phyloP scores from a whole-genome alignment of 2,329 filamentous ascomycete genomes.

The Aspergillus caelatus region DNA sequence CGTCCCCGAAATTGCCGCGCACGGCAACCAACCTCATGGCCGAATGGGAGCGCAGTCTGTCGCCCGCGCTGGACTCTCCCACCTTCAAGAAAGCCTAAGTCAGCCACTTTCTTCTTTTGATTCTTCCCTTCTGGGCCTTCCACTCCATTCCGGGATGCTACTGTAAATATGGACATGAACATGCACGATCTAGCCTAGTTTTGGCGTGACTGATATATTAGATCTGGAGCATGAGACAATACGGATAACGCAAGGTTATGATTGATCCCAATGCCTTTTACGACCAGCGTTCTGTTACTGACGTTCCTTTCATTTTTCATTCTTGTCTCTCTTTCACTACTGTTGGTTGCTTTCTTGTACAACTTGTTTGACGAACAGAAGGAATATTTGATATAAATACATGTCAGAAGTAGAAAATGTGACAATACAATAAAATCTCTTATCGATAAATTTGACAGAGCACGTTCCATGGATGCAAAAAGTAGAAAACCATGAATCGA shows the following conservation, averaged over 20 bases:
- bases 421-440: neutral
- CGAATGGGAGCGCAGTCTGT: slow-evolving; percentile 84
- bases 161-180: slow-evolving; percentile 25
- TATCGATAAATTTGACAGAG: neutral
- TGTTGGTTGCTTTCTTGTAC: slow-evolving; percentile 3
- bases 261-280: slow-evolving; percentile 31
- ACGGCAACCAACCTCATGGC: slow-evolving; percentile 86
- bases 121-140: slow-evolving; percentile 7
- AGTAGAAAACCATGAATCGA: no score
- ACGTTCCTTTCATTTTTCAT: slow-evolving; percentile 16
- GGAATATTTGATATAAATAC: neutral
- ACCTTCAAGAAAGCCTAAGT: slow-evolving; percentile 33
- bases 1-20: slow-evolving; percentile 75
- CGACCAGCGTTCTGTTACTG: slow-evolving; percentile 31
- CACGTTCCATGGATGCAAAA: no score
- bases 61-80: slow-evolving; percentile 48
- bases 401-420: neutral
- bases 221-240: slow-evolving; percentile 22
- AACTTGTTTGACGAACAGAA: neutral
- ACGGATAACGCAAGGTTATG: slow-evolving; percentile 37
- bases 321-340: slow-evolving; percentile 8
- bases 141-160: slow-evolving; percentile 7
- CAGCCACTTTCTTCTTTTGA: neutral
- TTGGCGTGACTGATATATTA: slow-evolving; percentile 12
- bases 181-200: slow-evolving; percentile 18